Evolutionary conservation across 495 filamentous ascomycete genomes (phyloP), one percentile per base, ranked within the genome.

Genomic region (Immersiella caudata): DNA sequence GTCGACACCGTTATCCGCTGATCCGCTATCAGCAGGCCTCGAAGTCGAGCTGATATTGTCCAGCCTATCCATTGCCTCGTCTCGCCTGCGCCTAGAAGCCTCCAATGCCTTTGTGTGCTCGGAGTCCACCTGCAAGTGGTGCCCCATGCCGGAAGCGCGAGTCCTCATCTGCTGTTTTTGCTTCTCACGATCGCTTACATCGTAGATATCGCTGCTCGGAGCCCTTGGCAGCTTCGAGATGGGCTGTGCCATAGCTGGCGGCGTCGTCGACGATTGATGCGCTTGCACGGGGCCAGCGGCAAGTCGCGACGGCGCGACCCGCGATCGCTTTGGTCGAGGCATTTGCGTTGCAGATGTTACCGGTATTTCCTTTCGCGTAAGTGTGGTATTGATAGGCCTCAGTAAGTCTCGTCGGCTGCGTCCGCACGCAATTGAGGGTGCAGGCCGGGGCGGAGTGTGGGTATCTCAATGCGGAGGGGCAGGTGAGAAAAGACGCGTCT

Each of bases 171-270:
- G 74, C 56, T 80, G 78, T 62, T 80, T 80, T 59, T 80, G 76
- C 61, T 80, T 80, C 54, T 83, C 81, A 46, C 76, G 75, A 46
- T 81, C 80, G 74, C 80, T 82, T 27, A 80, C 75, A 67, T 80
- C 79, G 73, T 81, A 79, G 7, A 80, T 78, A 66, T 82, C 80
- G 63, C 77, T 79, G 33, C 67, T 61, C 0, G 33, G 72, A 27
- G 69, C 8, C 0, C 65, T 67, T 9, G 67, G 5, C 3, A 33
- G 29, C 18, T 57, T 49, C 11, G 59, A 27, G 18, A 8, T 4
- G 8, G 68, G 67, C 35, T 71, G 54, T 3, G 35, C 46, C 6
- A 61, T 27, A 9, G 40, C 50, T 0, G 67, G 68, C 6, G 70
- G 72, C 27, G 66, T 27, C 46, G 65, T 49, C 7, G 70, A 55